phyloP scores from a whole-genome alignment of 2,329 filamentous ascomycete species.

The Plenodomus lindquistii region DNA sequence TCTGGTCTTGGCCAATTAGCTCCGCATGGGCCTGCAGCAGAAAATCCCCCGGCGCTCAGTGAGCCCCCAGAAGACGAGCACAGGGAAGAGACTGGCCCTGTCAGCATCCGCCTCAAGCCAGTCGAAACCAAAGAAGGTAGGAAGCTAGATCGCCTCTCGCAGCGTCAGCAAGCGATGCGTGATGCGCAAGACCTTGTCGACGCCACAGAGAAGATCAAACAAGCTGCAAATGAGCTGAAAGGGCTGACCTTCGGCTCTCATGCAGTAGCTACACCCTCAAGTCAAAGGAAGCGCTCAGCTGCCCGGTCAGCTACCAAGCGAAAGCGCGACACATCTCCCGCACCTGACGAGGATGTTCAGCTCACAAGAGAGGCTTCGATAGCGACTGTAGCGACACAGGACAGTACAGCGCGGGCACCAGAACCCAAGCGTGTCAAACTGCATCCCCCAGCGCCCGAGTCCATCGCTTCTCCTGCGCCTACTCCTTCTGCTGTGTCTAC shows the following conservation, averaged over 20 bases:
- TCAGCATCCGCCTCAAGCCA: slow-evolving; percentile 75
- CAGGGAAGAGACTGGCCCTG: slow-evolving; percentile 65
- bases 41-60: slow-evolving; percentile 11
- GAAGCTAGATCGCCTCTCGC: slow-evolving; percentile 69
- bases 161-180: slow-evolving; percentile 54
- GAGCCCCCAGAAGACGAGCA: slow-evolving; percentile 18
- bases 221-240: slow-evolving; percentile 41
- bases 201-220: slow-evolving; percentile 37
- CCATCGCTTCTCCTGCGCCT: slow-evolving; percentile 13
- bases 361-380: slow-evolving; percentile 27
- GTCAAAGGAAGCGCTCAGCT: slow-evolving; percentile 27
- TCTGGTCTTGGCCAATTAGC: slow-evolving; percentile 20
- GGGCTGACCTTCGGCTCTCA: slow-evolving; percentile 36
- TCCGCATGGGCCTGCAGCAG: slow-evolving; percentile 13
- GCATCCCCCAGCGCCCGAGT: slow-evolving; percentile 13
- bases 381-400: slow-evolving; percentile 20
- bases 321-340: slow-evolving; percentile 56
- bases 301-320: slow-evolving; percentile 53
- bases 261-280: slow-evolving; percentile 19
- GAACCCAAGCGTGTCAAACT: slow-evolving; percentile 37
- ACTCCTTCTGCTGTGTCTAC: slow-evolving; percentile 16
- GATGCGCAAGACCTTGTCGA: slow-evolving; percentile 44
- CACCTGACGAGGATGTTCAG: slow-evolving; percentile 18
- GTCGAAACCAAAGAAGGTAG: slow-evolving; percentile 81
- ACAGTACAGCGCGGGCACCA: slow-evolving; percentile 29